Evolutionary conservation across 2,329 filamentous ascomycete species (phyloP).

Genomic region (Stylonectria norvegica): DNA sequence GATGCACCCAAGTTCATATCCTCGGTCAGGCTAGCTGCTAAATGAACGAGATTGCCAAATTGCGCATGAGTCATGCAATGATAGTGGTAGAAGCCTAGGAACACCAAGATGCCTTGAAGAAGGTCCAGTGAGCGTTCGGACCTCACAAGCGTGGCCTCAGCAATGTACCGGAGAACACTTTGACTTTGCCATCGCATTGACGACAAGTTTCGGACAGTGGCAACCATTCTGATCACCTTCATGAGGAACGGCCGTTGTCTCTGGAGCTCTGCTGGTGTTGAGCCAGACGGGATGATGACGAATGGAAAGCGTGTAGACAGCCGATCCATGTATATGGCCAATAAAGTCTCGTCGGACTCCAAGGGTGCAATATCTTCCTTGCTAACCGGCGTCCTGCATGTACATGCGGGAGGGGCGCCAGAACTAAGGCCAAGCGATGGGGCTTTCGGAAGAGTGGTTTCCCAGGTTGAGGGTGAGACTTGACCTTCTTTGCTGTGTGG

Average conservation of each 20-base stretch:
- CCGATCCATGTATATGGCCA: conserved; percentile 8
- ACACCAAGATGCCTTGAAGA: conserved; percentile 11
- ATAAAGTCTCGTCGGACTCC: conserved; percentile 11
- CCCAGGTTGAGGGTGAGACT: background rate
- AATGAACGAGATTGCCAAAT: conserved; percentile 8
- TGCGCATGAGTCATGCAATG: conserved; percentile 11
- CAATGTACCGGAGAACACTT: conserved; percentile 7
- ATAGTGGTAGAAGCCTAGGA: conserved; percentile 12
- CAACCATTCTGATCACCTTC: conserved; percentile 11
- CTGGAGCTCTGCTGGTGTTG: conserved; percentile 6
- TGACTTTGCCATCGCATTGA: conserved; percentile 11
- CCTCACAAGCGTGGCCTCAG: conserved; percentile 6
- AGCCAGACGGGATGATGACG: conserved; percentile 7
- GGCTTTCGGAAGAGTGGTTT: background rate
- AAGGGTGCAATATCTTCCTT: conserved; percentile 2
- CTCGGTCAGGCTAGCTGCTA: conserved; percentile 6
- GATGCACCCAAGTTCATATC: conserved; percentile 9
- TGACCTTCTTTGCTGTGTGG: too few relatives aligned
- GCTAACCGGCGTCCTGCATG: conserved; percentile 1
- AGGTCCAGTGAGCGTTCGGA: conserved; percentile 12
- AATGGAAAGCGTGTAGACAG: conserved; percentile 11
- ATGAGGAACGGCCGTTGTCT: conserved; percentile 10
- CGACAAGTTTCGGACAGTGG: conserved; percentile 7
- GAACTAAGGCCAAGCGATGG: conserved; percentile 5
- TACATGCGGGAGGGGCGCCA: background rate